Base-by-base conservation (phyloP, 306 rosid genomes). In the Erythrophleum fordii region DNA sequence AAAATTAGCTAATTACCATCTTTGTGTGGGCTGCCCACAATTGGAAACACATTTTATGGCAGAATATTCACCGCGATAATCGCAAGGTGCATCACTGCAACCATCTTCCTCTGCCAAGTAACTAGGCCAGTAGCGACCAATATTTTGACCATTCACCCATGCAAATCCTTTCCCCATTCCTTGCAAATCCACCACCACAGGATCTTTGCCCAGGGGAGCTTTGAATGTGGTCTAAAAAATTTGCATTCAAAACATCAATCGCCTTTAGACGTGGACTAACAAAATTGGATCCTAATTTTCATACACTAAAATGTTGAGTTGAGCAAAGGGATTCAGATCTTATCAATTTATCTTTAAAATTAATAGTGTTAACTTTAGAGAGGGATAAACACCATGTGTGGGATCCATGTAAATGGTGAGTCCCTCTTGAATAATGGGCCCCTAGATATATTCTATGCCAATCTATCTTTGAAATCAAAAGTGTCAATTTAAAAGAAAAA, bases 121-220 rank as follows among this genome's bases (percentile, higher is more conserved):
- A 3, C 70, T 34, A 13, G 90, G 73, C 90, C 90, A 87, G 41
- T 78, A 84, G 31, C 90, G 76, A 14, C 90, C 90, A 49, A 87
- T 78, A 66, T 72, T 84, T 5, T 81, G 49, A 8, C 90, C 90
- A 69, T 87, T 87, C 6, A 87, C 80, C 88, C 90, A 87, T 2
- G 90, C 84, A 29, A 69, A 79, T 11, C 88, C 86, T 45, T 87
- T 87, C 0, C 86, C 84, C 73, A 84, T 23, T 3, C 87, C 84
- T 28, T 5, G 20, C 60, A 84, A 87, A 22, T 87, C 86, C 14
- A 84, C 80, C 45, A 64, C 84, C 7, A 84, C 84, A 1, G 87
- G 84, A 14, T 84, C 87, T 2, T 14, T 65, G 6, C 90, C 90
- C 0, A 18, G 0, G 10, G 86, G 87, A 81, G 64, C 75, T 35